Conservation (phyloP, 2,329 filamentous ascomycete species). For the Aureobasidium sp. region DNA sequence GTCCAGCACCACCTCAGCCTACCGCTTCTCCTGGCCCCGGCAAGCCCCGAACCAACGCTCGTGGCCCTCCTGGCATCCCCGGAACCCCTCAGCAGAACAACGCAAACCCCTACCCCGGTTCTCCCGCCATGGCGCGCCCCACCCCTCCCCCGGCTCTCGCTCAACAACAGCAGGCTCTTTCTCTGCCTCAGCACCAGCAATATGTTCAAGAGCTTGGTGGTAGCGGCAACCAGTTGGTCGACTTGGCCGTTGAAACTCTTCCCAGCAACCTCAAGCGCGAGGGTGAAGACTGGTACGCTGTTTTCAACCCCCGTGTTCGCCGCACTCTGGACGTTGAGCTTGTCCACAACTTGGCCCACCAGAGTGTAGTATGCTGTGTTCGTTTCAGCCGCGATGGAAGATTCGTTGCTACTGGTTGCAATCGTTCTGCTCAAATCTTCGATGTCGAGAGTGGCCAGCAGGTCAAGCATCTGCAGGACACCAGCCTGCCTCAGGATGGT, state of each 20-base stretch:
- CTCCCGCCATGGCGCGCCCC: slow-evolving; percentile 79
- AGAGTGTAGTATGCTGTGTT: slow-evolving; percentile 97
- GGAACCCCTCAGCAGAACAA: slow-evolving; percentile 90
- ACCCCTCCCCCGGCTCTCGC: slow-evolving; percentile 50
- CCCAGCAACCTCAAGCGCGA: slow-evolving; percentile 83
- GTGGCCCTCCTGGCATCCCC: slow-evolving; percentile 52
- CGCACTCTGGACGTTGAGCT: slow-evolving; percentile 88
- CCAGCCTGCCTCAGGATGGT: slow-evolving; percentile 74
- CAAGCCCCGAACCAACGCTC: slow-evolving; percentile 53
- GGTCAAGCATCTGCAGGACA: slow-evolving; percentile 83
- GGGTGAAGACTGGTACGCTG: slow-evolving; percentile 86
- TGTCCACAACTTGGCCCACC: slow-evolving; percentile 83
- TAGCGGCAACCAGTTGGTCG: slow-evolving; percentile 65
- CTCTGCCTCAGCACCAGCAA: slow-evolving; percentile 20
- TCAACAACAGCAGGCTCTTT: slow-evolving; percentile 25
- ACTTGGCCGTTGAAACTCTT: slow-evolving; percentile 78
- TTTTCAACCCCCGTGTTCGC: slow-evolving; percentile 88
- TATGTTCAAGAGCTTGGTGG: slow-evolving; percentile 30
- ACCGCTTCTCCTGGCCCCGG: slow-evolving; percentile 80
- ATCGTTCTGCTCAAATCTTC: slow-evolving; percentile 98
- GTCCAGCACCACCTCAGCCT: slow-evolving; percentile 70
- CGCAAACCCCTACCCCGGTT: slow-evolving; percentile 78
- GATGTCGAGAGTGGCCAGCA: slow-evolving; percentile 82
- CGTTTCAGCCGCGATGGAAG: slow-evolving; percentile 93
- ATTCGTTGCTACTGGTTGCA: slow-evolving; percentile 93